A percentile compares a stretch with the other conserved stretches of the same genome.
phyloP scores from a whole-genome alignment of 495 filamentous ascomycete genomes.

The Daldinia childiae region DNA sequence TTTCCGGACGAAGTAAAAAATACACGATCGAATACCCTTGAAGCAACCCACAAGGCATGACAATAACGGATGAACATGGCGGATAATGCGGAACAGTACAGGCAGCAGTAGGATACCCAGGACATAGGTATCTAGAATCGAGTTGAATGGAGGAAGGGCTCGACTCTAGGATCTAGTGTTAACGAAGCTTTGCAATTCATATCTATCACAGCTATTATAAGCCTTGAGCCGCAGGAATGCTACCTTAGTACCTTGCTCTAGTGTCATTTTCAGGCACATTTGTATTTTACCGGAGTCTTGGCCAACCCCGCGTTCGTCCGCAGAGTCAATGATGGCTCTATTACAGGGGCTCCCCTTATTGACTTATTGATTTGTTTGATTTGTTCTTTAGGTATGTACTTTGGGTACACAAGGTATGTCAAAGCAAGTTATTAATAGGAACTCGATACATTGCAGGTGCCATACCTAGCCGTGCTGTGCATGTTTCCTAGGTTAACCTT shows the following conservation, averaged over 20 bases:
- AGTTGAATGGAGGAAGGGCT: constrained; percentile 14
- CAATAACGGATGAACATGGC: constrained; percentile 10
- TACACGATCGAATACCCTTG: constrained; percentile 20
- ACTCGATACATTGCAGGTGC: not conserved
- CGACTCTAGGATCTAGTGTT: constrained; percentile 3
- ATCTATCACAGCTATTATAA: not conserved
- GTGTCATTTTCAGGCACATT: constrained; percentile 1
- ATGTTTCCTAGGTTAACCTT: constrained; percentile 28
- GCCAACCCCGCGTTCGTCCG: constrained; percentile 28
- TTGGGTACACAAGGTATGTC: constrained; percentile 1
- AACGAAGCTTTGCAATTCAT: constrained; percentile 1
- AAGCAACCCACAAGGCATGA: constrained; percentile 9
- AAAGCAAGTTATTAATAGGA: constrained; percentile 37
- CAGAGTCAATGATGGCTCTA: constrained; percentile 16
- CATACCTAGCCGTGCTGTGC: constrained; percentile 31
- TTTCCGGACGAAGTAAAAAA: constrained; percentile 22
- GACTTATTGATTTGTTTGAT: no score
- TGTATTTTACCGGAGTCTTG: constrained; percentile 29
- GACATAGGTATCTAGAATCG: constrained; percentile 23
- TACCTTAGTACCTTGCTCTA: constrained; percentile 7
- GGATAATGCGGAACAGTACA: constrained; percentile 5
- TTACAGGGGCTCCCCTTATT: constrained; percentile 1
- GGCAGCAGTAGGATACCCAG: constrained; percentile 36
- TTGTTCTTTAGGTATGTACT: no score
- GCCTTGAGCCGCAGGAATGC: constrained; percentile 36